These are phyloP conservation scores for Kandelia obovata DNA, from an alignment of 345 rosid genomes.

Conservation along the genomic window DNA sequence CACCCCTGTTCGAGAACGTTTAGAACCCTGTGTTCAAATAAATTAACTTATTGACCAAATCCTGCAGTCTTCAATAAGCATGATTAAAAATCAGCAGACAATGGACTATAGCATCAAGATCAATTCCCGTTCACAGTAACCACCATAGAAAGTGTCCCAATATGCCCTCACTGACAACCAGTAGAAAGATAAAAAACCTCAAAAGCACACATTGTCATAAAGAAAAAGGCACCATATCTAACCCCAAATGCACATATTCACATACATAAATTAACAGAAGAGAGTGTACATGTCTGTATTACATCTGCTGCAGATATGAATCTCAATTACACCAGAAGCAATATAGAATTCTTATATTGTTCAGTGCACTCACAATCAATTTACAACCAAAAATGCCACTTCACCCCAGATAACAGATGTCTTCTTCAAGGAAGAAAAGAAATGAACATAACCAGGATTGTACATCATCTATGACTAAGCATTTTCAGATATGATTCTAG, in stretches of 20 bases:
- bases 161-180: neutral
- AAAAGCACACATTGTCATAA: no score
- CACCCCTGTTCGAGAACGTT: conserved; percentile 74
- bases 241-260: neutral
- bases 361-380: neutral
- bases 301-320: no score
- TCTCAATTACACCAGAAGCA: no score
- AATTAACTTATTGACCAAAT: neutral
- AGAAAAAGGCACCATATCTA: no score
- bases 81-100: neutral
- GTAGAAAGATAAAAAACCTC: no score
- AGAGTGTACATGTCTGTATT: neutral
- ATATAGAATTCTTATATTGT: no score
- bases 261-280: neutral
- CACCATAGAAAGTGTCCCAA: neutral
- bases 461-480: neutral
- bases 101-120: neutral
- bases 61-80: neutral
- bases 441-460: neutral
- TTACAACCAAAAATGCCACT: neutral
- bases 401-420: neutral
- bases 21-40: conserved; percentile 60
- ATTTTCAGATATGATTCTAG: neutral
- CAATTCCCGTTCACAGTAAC: neutral
- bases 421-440: neutral